Evolutionary conservation across 2,329 filamentous ascomycete genomes (phyloP).

Genomic region (Colletotrichum cuscutae): DNA sequence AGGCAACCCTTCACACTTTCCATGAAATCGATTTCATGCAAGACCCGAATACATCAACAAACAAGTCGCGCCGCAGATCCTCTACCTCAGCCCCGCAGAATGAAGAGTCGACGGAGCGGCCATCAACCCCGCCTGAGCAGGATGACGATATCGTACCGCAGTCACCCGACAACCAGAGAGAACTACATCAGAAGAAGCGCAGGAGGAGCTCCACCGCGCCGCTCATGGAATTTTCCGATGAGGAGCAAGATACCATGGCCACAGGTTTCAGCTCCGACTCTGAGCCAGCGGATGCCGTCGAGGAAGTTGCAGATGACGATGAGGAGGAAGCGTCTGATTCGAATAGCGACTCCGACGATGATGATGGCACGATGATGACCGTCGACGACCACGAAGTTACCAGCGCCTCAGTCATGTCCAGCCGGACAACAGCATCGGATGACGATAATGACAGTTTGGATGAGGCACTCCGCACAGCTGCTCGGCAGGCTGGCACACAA

Average conservation of each 20-base stretch:
- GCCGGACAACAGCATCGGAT: slow-evolving; percentile 62
- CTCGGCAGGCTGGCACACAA: slow-evolving; percentile 79
- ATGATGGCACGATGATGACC: slow-evolving; percentile 84
- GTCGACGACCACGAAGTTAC: slow-evolving; percentile 83
- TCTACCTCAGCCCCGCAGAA: slow-evolving; percentile 52
- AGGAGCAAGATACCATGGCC: slow-evolving; percentile 74
- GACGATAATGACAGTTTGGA: slow-evolving; percentile 77
- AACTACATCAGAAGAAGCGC: slow-evolving; percentile 65
- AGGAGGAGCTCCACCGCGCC: slow-evolving; percentile 75
- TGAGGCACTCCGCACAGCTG: slow-evolving; percentile 79
- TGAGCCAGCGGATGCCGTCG: slow-evolving; percentile 64
- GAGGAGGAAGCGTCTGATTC: slow-evolving; percentile 52
- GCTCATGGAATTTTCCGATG: slow-evolving; percentile 71
- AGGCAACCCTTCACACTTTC: slow-evolving; percentile 97
- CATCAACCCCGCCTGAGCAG: slow-evolving; percentile 71
- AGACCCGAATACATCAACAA: slow-evolving; percentile 85
- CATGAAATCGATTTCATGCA: slow-evolving; percentile 91
- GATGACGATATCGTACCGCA: slow-evolving; percentile 66
- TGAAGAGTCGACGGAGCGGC: slow-evolving; percentile 55
- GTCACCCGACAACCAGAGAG: slow-evolving; percentile 73
- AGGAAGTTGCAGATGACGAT: slow-evolving; percentile 66
- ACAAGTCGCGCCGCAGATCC: slow-evolving; percentile 80
- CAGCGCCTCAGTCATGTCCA: slow-evolving; percentile 72
- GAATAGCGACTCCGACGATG: slow-evolving; percentile 73
- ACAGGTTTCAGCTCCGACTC: slow-evolving; percentile 82